phyloP scores from a whole-genome alignment of 1,284 basidiomycete genomes.

The Ganoderma resinaceum region DNA sequence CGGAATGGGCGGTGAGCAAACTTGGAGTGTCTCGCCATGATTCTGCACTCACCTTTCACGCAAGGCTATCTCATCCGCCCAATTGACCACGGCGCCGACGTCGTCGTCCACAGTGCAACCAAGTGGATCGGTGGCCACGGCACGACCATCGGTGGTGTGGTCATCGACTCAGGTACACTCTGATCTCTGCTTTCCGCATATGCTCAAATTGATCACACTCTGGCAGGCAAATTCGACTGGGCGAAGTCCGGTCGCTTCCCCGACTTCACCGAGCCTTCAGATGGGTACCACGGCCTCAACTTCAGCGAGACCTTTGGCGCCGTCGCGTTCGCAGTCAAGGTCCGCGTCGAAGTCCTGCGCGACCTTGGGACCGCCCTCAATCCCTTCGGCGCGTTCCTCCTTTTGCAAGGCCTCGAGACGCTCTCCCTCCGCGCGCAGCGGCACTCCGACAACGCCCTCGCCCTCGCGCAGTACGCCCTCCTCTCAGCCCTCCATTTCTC shows the following conservation, averaged over 20 bases:
- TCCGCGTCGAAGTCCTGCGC: conserved; percentile 78
- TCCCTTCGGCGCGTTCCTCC: conserved; percentile 84
- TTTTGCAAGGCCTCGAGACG: conserved; percentile 90
- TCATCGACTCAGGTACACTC: conserved; percentile 72
- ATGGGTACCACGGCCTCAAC: conserved; percentile 84
- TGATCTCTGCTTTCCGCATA: background rate
- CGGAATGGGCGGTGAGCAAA: conserved; percentile 72
- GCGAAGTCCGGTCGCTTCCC: conserved; percentile 79
- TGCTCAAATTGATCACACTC: background rate
- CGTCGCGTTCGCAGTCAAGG: conserved; percentile 76
- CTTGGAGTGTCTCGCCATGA: background rate
- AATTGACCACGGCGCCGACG: conserved; percentile 81
- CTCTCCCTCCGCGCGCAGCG: conserved; percentile 81
- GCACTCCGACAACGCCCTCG: conserved; percentile 79
- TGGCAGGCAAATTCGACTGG: conserved; percentile 87
- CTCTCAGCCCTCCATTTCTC: background rate
- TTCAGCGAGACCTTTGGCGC: conserved; percentile 81
- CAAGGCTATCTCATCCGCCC: conserved; percentile 76
- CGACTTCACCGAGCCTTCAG: conserved; percentile 81
- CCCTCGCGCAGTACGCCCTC: conserved; percentile 64
- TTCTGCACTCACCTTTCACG: background rate
- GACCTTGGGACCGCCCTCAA: conserved; percentile 82
- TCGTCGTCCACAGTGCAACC: conserved; percentile 88
- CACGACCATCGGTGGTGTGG: conserved; percentile 86
- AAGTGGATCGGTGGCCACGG: conserved; percentile 95